These are phyloP conservation scores for Talaromyces adpressus DNA, from an alignment of 495 filamentous ascomycete species.

Conservation along the genomic window DNA sequence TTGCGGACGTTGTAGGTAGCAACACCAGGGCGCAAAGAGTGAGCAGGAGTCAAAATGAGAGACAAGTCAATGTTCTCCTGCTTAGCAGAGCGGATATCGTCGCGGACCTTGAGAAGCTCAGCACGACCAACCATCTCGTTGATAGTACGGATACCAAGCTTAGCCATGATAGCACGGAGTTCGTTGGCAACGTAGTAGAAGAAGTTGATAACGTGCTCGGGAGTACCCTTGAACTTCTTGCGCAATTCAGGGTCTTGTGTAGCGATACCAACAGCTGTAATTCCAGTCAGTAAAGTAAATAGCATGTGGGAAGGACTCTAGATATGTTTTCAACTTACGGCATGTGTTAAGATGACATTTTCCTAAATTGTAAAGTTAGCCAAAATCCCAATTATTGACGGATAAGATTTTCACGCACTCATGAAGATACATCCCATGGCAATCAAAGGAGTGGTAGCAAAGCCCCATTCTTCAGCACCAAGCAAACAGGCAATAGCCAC, in stretches of 20 bases:
- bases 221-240: slow-evolving; percentile 90
- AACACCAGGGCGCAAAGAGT: slow-evolving; percentile 92
- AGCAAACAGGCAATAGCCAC: slow-evolving; percentile 94
- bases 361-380: slow-evolving; percentile 23
- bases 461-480: slow-evolving; percentile 96
- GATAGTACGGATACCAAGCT: slow-evolving; percentile 86
- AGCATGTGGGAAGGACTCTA: no score
- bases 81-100: slow-evolving; percentile 83
- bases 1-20: slow-evolving; percentile 98
- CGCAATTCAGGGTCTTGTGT: slow-evolving; percentile 94
- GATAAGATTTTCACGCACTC: no score
- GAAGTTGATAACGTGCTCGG: slow-evolving; percentile 99
- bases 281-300: no score
- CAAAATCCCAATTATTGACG: no score
- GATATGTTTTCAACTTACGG: slow-evolving; percentile 20
- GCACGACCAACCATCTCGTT: slow-evolving; percentile 98
- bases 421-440: slow-evolving; percentile 98
- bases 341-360: slow-evolving; percentile 69
- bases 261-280: slow-evolving; percentile 74
- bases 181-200: slow-evolving; percentile 99
- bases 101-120: slow-evolving; percentile 78
- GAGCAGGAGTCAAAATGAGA: slow-evolving; percentile 91
- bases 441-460: slow-evolving; percentile 94
- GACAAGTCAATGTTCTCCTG: slow-evolving; percentile 92
- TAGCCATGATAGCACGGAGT: slow-evolving; percentile 97